Conservation (phyloP, 306 rosid species). For the Sicyos edulis region DNA sequence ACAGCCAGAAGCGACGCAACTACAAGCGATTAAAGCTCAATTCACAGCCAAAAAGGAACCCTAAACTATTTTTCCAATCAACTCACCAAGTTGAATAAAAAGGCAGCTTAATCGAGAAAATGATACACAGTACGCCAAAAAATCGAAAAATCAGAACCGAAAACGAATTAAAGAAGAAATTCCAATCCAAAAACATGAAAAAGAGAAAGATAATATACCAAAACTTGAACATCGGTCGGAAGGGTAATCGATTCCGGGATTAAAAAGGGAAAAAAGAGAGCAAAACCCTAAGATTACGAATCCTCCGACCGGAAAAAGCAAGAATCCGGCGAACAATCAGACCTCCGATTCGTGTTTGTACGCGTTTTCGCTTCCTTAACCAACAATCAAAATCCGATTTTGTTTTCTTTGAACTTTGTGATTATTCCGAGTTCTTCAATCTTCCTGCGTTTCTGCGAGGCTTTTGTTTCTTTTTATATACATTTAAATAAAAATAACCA, state of each 20-base stretch:
- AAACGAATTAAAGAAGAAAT: constrained; percentile 7
- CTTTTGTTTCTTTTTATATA: too few species aligned
- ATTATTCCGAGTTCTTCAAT: not conserved
- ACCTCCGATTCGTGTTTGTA: not conserved
- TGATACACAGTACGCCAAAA: not conserved
- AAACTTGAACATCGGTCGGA: constrained; percentile 63
- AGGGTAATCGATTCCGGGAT: constrained; percentile 17
- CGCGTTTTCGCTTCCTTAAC: not conserved
- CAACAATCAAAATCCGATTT: not conserved
- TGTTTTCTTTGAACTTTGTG: not conserved
- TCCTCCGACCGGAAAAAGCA: constrained; percentile 2
- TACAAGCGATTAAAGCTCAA: not conserved
- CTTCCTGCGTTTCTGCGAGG: not conserved
- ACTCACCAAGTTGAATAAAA: too few species aligned
- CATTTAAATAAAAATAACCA: too few species aligned
- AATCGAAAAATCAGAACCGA: not conserved
- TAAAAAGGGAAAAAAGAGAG: not conserved
- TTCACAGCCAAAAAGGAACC: not conserved
- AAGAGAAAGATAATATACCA: constrained; percentile 38
- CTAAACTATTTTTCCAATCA: not conserved
- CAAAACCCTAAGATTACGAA: constrained; percentile 23
- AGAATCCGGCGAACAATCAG: constrained; percentile 12
- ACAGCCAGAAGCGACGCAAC: not conserved
- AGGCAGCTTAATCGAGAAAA: constrained; percentile 10
- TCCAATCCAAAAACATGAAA: constrained; percentile 12